A percentile compares a stretch with the other conserved stretches of the same genome.
These are phyloP conservation scores for Powellomyces hirtus DNA, from an alignment of 192 early-diverging fungal genomes.

Conservation along the genomic window DNA sequence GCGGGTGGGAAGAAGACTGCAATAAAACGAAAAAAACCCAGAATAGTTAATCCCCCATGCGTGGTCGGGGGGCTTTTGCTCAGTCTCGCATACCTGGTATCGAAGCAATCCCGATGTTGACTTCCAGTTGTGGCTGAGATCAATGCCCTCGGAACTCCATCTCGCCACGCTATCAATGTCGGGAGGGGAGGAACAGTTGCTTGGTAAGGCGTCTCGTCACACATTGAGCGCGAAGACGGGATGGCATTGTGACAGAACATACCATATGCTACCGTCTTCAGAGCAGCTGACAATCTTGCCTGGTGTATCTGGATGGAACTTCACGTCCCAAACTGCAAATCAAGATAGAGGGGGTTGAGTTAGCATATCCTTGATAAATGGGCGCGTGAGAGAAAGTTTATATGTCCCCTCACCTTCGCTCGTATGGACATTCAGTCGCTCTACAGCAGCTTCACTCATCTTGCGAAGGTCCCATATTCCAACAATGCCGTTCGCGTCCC, in stretches of 20 bases:
- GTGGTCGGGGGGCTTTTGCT: too few relatives aligned
- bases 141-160: constrained; percentile 11
- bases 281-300: constrained; percentile 16
- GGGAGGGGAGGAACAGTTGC: not conserved
- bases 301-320: constrained; percentile 15
- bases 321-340: constrained; percentile 18
- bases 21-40: too few relatives aligned
- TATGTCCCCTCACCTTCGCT: not conserved
- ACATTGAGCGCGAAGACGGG: not conserved
- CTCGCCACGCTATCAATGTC: constrained; percentile 6
- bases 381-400: too few relatives aligned
- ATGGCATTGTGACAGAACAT: too few relatives aligned
- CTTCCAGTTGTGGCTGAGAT: constrained; percentile 2
- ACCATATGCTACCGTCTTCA: constrained; percentile 23
- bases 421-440: not conserved
- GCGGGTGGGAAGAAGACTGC: constrained; percentile 5
- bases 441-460: not conserved
- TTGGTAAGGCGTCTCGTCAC: not conserved
- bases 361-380: too few relatives aligned
- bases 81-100: constrained; percentile 5
- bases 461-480: constrained; percentile 26
- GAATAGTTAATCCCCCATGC: too few relatives aligned
- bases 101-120: not conserved
- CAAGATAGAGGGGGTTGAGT: not conserved
- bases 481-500: constrained; percentile 3